Evolutionary conservation across 2,329 filamentous ascomycete genomes (phyloP).

Genomic region (Talaromyces verruculosus): DNA sequence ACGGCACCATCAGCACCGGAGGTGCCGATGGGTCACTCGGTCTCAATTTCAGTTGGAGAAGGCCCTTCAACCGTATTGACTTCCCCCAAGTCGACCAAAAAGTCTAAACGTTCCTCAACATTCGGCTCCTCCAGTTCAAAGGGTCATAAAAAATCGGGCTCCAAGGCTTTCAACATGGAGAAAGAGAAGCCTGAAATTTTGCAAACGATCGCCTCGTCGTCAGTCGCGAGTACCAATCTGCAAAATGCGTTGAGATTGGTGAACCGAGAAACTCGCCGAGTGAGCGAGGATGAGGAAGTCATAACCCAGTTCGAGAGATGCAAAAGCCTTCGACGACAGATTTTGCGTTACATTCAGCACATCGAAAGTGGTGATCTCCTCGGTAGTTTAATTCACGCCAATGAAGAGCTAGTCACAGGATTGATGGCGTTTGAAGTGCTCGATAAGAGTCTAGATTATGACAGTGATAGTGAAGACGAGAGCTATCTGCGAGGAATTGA

Average conservation of each 20-base stretch:
- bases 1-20: conserved; percentile 58
- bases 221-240: conserved; percentile 87
- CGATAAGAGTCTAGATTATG: conserved; percentile 63
- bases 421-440: conserved; percentile 94
- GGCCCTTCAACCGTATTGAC: conserved; percentile 41
- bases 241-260: conserved; percentile 84
- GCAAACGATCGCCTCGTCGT: conserved; percentile 81
- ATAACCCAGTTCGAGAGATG: conserved; percentile 79
- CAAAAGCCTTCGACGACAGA: conserved; percentile 78
- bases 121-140: conserved; percentile 45
- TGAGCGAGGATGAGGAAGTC: conserved; percentile 78
- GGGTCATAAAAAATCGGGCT: conserved; percentile 54
- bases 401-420: conserved; percentile 91
- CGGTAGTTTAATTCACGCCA: conserved; percentile 85
- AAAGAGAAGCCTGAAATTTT: conserved; percentile 86
- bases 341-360: conserved; percentile 88
- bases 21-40: conserved; percentile 39
- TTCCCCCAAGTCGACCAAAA: conserved; percentile 29
- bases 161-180: conserved; percentile 74
- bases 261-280: conserved; percentile 82
- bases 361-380: conserved; percentile 91
- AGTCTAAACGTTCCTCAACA: conserved; percentile 36
- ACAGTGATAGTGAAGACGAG: conserved; percentile 65
- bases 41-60: conserved; percentile 40
- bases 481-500: conserved; percentile 32